Conservation (phyloP, 495 filamentous ascomycete genomes). For the Astrothelium subdiscretum region DNA sequence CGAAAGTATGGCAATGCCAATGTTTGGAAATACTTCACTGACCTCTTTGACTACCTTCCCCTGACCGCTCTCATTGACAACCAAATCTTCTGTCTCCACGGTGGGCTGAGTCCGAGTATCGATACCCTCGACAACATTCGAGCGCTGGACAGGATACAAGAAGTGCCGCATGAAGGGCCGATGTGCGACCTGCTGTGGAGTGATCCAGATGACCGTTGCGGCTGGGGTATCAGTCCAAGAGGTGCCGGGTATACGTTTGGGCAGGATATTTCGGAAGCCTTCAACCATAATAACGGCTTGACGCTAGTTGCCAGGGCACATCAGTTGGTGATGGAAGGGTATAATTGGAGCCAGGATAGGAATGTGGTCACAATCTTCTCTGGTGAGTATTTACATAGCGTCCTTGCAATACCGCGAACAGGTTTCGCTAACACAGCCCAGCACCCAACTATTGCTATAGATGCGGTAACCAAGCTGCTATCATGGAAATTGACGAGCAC, state of each 20-base stretch:
- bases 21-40: conserved; percentile 99
- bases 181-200: conserved; percentile 99
- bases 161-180: conserved; percentile 95
- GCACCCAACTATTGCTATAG: conserved; percentile 97
- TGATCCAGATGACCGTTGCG: conserved; percentile 95
- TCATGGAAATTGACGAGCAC: conserved; percentile 99
- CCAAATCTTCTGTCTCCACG: conserved; percentile 99
- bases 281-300: conserved; percentile 99
- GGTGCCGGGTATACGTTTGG: conserved; percentile 98
- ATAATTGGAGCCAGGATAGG: conserved; percentile 94
- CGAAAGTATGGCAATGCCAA: conserved; percentile 98
- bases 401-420: not conserved
- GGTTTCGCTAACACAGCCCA: conserved; percentile 23
- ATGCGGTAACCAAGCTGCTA: conserved; percentile 97
- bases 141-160: conserved; percentile 90
- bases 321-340: conserved; percentile 96
- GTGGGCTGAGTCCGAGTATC: conserved; percentile 89
- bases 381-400: conserved; percentile 40
- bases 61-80: conserved; percentile 98
- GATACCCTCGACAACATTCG: conserved; percentile 98
- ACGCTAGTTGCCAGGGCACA: conserved; percentile 90
- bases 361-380: conserved; percentile 99
- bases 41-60: conserved; percentile 97
- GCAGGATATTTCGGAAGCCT: conserved; percentile 97
- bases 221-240: conserved; percentile 95